These are phyloP conservation scores for Cyberlindnera subsufficiens DNA, from an alignment of 805 yeast genomes.

Conservation along the genomic window DNA sequence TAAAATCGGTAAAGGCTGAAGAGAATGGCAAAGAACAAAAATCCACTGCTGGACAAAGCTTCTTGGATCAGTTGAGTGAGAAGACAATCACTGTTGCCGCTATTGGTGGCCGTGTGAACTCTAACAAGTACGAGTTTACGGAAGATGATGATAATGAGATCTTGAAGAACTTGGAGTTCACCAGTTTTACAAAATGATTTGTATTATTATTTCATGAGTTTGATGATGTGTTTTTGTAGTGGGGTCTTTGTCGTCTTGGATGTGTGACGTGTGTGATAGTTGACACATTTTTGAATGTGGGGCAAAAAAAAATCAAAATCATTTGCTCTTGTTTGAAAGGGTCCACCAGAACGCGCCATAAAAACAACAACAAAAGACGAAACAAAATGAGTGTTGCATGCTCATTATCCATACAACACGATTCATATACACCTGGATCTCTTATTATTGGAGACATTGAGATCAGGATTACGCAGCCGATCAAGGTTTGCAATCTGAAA, in stretches of 20 bases:
- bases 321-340: neutral
- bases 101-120: slow-evolving; percentile 5
- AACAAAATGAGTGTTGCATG: no score
- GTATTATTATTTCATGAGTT: neutral
- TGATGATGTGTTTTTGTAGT: neutral
- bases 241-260: neutral
- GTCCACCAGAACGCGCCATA: neutral
- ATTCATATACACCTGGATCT: neutral
- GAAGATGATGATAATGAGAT: slow-evolving; percentile 20
- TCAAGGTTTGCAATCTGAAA: neutral
- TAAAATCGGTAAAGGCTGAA: slow-evolving; percentile 6
- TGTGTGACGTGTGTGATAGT: neutral
- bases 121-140: slow-evolving; percentile 18
- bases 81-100: neutral
- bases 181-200: slow-evolving; percentile 21
- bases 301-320: neutral
- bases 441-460: neutral
- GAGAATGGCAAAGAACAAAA: slow-evolving; percentile 10
- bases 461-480: neutral
- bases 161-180: slow-evolving; percentile 23
- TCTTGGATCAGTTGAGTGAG: slow-evolving; percentile 17
- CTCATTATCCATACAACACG: neutral
- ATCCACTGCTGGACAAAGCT: slow-evolving; percentile 18
- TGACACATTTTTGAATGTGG: neutral
- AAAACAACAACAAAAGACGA: neutral